Evolutionary conservation across 2,329 filamentous ascomycete genomes (phyloP), one percentile per base, ranked within the genome.

Genomic region (Bretziella fagacearum): DNA sequence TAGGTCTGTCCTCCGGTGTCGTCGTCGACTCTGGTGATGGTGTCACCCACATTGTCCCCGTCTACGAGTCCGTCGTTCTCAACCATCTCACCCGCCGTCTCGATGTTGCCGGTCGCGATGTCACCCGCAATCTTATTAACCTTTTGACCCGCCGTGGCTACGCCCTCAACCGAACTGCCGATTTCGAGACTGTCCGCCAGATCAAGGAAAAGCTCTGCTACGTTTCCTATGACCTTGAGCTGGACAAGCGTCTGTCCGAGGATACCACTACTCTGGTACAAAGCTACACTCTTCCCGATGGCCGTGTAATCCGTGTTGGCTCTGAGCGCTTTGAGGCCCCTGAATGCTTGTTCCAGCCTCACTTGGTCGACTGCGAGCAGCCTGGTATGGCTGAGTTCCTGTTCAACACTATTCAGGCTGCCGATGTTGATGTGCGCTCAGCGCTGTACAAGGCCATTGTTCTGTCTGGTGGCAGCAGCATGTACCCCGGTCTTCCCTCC

Each of bases 171-270:
- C 79, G 91, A 62, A 98, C 91, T 10, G 91, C 91, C 60, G 91
- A 98, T 63, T 98, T 98, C 63, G 91, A 98, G 66, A 98, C 91
- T 3, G 91, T 98, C 48, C 83, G 91, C 52, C 89, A 96, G 64
- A 96, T 98, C 70, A 98, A 98, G 69, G 91, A 98, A 72, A 98
- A 98, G 73, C 81, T 98, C 44, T 96, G 91, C 73, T 98, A 98
- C 63, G 89, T 98, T 49, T 95, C 87, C 10, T 98, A 96, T 69
- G 91, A 98, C 63, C 75, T 98, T 49, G 86, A 93, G 64, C 72
- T 98, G 47, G 91, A 98, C 70, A 87, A 96, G 68, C 79, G 84
- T 56, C 77, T 98, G 53, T 93, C 84, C 59, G 91, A 98, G 66
- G 91, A 98, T 58, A 98, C 91, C 13, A 98, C 91, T 1, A 86